Percentiles rank a stretch among this genome's conserved stretches.
These are phyloP conservation scores for Phtheirospermum japonicum DNA, from an alignment of 257 asterid genomes.

Conservation along the genomic window DNA sequence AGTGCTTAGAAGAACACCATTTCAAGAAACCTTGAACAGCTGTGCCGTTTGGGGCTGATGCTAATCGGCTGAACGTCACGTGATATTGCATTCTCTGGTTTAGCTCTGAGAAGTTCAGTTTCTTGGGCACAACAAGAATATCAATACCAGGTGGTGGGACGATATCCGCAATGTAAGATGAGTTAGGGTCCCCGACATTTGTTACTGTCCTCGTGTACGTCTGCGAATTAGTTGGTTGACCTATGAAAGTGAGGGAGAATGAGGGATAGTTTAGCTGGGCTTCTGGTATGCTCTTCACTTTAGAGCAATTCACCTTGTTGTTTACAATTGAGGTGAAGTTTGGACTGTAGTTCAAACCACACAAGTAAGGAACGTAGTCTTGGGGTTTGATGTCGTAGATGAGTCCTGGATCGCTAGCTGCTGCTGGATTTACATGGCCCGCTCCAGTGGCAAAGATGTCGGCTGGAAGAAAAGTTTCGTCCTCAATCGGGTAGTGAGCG, in stretches of 20 bases:
- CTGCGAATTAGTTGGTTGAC: constrained; percentile 17
- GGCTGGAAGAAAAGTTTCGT: constrained; percentile 9
- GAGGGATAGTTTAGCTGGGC: constrained; percentile 27
- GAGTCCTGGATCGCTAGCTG: constrained; percentile 27
- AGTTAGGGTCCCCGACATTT: constrained; percentile 36
- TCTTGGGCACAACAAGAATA: constrained; percentile 31
- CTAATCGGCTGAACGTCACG: constrained; percentile 29
- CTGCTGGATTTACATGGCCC: constrained; percentile 29
- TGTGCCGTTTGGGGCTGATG: background rate
- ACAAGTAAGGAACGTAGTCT: constrained; percentile 27
- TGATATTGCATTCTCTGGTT: constrained; percentile 34
- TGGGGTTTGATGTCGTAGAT: constrained; percentile 19
- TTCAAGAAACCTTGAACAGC: constrained; percentile 32
- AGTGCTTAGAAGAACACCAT: constrained; percentile 24
- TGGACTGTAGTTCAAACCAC: constrained; percentile 25
- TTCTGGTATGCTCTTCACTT: constrained; percentile 7
- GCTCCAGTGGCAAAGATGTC: constrained; percentile 21
- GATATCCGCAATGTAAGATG: constrained; percentile 29
- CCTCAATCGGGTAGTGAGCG: background rate
- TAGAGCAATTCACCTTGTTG: constrained; percentile 17
- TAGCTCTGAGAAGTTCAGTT: constrained; percentile 24
- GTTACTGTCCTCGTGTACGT: constrained; percentile 39
- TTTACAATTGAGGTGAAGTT: background rate
- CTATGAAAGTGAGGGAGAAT: background rate
- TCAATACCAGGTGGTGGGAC: constrained; percentile 31